phyloP scores from a whole-genome alignment of 1,284 basidiomycete genomes.

The Caloboletus inedulis region DNA sequence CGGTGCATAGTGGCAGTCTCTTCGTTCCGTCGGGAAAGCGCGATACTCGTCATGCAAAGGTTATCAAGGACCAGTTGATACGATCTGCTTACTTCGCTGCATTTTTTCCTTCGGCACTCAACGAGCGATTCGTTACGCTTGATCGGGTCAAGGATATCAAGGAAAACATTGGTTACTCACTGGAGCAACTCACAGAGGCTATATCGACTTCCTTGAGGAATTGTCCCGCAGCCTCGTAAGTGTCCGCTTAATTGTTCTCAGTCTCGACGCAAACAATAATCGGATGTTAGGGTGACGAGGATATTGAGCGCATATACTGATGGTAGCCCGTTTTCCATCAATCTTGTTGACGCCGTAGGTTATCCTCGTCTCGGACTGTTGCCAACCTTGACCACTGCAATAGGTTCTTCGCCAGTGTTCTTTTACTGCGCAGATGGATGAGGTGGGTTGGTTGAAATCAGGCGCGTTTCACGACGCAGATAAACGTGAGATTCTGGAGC shows the following conservation, averaged over 20 bases:
- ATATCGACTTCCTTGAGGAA: conserved; percentile 19
- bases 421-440: conserved; percentile 39
- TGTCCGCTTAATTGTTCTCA: conserved; percentile 8
- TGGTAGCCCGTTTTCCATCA: conserved; percentile 39
- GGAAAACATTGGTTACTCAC: conserved; percentile 29
- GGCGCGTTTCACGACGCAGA: conserved; percentile 22
- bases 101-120: background rate
- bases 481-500: conserved; percentile 26
- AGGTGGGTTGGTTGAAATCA: conserved; percentile 31
- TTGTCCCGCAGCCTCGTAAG: conserved; percentile 36
- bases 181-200: conserved; percentile 18
- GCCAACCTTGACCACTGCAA: background rate
- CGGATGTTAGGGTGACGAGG: conserved; percentile 18
- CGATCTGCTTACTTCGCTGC: conserved; percentile 22
- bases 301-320: conserved; percentile 35
- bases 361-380: background rate
- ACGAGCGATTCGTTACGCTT: conserved; percentile 22
- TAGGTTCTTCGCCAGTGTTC: conserved; percentile 43
- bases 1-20: conserved; percentile 32
- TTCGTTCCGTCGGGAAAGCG: conserved; percentile 21
- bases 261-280: background rate
- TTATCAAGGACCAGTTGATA: conserved; percentile 26
- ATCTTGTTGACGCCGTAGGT: conserved; percentile 40
- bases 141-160: conserved; percentile 28
- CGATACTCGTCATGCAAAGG: conserved; percentile 25